phyloP scores from a whole-genome alignment of 495 filamentous ascomycete species.

The Hyaloscypha finlandica region DNA sequence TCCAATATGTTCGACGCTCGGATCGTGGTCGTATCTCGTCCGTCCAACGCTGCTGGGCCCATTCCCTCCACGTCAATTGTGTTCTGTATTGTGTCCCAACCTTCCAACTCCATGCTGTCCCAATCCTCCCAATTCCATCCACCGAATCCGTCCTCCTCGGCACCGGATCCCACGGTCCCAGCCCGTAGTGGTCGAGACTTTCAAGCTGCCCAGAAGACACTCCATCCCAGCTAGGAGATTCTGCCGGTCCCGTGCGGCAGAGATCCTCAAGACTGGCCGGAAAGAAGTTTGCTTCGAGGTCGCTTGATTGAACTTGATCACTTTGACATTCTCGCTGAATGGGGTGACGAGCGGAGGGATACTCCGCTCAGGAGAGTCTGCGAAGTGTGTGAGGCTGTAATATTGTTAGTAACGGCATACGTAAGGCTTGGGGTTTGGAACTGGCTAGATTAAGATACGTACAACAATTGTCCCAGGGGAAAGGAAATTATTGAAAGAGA shows the following conservation, averaged over 20 bases:
- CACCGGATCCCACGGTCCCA: not conserved
- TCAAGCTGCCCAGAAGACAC: not conserved
- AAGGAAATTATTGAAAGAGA: not conserved
- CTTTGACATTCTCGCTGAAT: slow-evolving; percentile 11
- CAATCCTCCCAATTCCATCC: no score
- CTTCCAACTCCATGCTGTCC: not conserved
- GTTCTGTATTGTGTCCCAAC: not conserved
- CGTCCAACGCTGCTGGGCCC: no score
- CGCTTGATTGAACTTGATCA: slow-evolving; percentile 12
- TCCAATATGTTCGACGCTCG: no score
- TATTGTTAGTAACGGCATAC: not conserved
- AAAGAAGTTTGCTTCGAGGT: not conserved
- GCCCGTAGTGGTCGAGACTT: slow-evolving; percentile 10
- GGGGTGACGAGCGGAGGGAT: slow-evolving; percentile 5
- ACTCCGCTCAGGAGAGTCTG: slow-evolving; percentile 6
- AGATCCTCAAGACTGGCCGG: not conserved
- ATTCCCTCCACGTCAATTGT: no score
- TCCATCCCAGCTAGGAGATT: slow-evolving; percentile 10
- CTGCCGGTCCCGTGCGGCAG: slow-evolving; percentile 8
- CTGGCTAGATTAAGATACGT: no score
- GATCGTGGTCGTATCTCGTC: no score
- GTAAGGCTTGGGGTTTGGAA: not conserved
- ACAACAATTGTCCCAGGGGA: no score
- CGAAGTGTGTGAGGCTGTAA: not conserved
- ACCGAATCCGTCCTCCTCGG: slow-evolving; percentile 3